Evolutionary conservation across 805 yeast species (phyloP).

Genomic region (Metschnikowia koreensis): DNA sequence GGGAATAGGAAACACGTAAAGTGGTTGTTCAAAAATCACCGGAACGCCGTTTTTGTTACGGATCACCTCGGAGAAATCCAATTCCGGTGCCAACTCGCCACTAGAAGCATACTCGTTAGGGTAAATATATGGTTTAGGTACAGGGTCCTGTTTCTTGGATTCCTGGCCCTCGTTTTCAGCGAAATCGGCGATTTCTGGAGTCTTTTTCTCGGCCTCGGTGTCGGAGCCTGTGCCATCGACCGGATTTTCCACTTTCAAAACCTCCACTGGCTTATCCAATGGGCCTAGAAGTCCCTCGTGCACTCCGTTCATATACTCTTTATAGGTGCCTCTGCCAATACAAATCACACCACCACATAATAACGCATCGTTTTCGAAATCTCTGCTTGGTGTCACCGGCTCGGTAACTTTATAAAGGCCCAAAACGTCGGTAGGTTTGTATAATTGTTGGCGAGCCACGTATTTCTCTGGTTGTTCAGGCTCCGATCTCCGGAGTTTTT

Average conservation of each 20-base stretch:
- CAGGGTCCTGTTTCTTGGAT: conserved; percentile 37
- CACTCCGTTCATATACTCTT: conserved; percentile 85
- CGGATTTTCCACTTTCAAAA: conserved; percentile 13
- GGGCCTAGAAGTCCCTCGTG: conserved; percentile 97
- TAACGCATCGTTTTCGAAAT: conserved; percentile 41
- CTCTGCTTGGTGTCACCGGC: conserved; percentile 35
- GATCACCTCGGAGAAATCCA: conserved; percentile 35
- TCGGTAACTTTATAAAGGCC: conserved; percentile 50
- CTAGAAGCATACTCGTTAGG: conserved; percentile 57
- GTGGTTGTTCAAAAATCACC: conserved; percentile 71
- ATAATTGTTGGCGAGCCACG: conserved; percentile 34
- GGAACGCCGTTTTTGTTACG: conserved; percentile 45
- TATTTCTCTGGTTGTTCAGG: conserved; percentile 29
- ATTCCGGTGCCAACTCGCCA: conserved; percentile 59
- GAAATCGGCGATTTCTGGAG: conserved; percentile 8
- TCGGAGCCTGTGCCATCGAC: neutral
- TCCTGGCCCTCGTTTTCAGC: conserved; percentile 22
- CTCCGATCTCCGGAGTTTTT: conserved; percentile 14
- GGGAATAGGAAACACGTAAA: conserved; percentile 72
- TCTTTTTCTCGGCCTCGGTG: neutral
- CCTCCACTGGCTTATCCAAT: conserved; percentile 47
- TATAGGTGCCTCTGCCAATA: conserved; percentile 93
- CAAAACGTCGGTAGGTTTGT: conserved; percentile 46
- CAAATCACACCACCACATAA: conserved; percentile 83
- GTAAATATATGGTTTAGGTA: conserved; percentile 62